Evolutionary conservation across 106 monocot genomes (phyloP).

Genomic region (Apostasia shenzhenica): DNA sequence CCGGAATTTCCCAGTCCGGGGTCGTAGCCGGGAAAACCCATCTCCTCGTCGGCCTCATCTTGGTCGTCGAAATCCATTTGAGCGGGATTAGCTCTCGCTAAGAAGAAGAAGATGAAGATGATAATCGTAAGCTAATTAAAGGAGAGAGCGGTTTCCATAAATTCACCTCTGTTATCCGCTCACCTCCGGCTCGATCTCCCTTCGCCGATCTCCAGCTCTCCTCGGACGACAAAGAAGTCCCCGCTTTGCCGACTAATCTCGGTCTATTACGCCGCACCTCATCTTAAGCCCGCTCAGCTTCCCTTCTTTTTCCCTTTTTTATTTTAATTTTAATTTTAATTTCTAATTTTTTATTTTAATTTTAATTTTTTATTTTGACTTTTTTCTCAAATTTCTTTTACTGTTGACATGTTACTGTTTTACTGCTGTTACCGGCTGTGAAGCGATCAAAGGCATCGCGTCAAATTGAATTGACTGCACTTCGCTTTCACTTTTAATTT

Average conservation of each 20-base stretch:
- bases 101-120: neutral
- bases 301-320: too few relatives aligned
- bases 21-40: constrained; percentile 1
- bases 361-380: neutral
- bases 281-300: neutral
- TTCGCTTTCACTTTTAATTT: too few relatives aligned
- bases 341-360: too few relatives aligned
- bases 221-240: neutral
- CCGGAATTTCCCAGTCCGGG: constrained; percentile 5
- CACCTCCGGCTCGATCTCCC: neutral
- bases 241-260: constrained; percentile 5
- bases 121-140: neutral
- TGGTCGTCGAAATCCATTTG: constrained; percentile 10
- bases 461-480: too few relatives aligned
- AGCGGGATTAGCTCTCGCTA: neutral
- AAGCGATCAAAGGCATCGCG: too few relatives aligned
- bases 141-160: neutral
- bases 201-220: constrained; percentile 3
- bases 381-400: neutral
- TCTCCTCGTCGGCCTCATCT: constrained; percentile 7
- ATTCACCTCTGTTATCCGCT: neutral
- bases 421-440: too few relatives aligned
- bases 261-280: neutral
- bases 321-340: too few relatives aligned
- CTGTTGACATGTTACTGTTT: too few relatives aligned